phyloP scores from a whole-genome alignment of 306 rosid species.

The Carpinus viminea region DNA sequence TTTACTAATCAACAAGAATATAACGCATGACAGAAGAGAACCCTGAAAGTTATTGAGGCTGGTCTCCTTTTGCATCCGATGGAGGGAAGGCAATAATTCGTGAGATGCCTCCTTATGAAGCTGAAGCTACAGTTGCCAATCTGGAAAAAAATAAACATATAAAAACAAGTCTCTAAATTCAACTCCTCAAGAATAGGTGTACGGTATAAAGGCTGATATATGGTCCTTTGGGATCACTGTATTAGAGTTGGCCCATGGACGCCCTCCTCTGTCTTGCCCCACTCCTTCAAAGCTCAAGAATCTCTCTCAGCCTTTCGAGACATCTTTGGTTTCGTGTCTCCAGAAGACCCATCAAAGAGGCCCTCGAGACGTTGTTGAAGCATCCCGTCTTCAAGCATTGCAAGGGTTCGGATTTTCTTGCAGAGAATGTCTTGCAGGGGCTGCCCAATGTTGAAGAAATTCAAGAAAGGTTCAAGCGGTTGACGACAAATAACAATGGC shows the following conservation, averaged over 20 bases:
- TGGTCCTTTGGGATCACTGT: constrained; percentile 75
- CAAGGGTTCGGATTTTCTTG: constrained; percentile 41
- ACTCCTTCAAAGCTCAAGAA: constrained; percentile 36
- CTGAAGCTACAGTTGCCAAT: no score
- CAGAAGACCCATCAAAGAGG: constrained; percentile 57
- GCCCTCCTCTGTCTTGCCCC: constrained; percentile 45
- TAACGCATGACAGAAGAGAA: no score
- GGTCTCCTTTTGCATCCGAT: no score
- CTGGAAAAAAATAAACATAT: no score
- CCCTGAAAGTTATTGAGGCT: no score
- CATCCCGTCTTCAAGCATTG: constrained; percentile 54
- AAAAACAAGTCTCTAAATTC: no score
- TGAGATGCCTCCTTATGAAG: no score
- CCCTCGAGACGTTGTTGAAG: constrained; percentile 52
- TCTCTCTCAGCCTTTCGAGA: constrained; percentile 58
- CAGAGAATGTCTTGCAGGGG: constrained; percentile 46
- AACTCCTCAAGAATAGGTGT: constrained; percentile 19
- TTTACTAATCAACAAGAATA: no score
- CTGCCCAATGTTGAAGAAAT: constrained; percentile 59
- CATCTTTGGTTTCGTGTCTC: constrained; percentile 62
- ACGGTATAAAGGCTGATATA: constrained; percentile 43
- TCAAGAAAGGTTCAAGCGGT: constrained; percentile 49
- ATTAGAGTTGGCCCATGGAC: constrained; percentile 63
- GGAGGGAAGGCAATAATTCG: no score
- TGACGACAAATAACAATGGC: constrained; percentile 1